Evolutionary conservation across 2,329 filamentous ascomycete genomes (phyloP).

Genomic region (Arthrobotrys megalospora): DNA sequence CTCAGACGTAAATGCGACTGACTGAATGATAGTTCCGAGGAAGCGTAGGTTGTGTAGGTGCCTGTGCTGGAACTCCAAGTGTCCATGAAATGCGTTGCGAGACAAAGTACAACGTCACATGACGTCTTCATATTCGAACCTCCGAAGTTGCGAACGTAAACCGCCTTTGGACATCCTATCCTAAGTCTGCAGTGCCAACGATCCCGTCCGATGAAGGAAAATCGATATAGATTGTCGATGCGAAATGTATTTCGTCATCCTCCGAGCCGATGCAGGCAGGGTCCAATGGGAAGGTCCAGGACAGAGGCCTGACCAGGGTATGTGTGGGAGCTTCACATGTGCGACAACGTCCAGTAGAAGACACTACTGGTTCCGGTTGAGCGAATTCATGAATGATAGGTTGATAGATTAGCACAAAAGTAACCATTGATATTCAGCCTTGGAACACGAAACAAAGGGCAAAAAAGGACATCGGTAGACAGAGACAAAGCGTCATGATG

Average conservation of each 20-base stretch:
- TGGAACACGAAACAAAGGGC: too few relatives aligned
- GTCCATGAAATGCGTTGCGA: too few relatives aligned
- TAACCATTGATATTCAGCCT: background rate
- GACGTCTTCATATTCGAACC: background rate
- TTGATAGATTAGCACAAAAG: background rate
- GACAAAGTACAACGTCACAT: too few relatives aligned
- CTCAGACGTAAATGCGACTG: too few relatives aligned
- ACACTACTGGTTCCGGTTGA: background rate
- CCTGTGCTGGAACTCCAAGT: too few relatives aligned
- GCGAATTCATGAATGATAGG: too few relatives aligned
- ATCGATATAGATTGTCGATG: too few relatives aligned
- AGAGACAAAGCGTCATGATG: constrained; percentile 11
- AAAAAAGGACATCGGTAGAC: too few relatives aligned
- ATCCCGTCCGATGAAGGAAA: background rate
- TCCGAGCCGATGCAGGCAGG: constrained; percentile 4
- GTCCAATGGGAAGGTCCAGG: constrained; percentile 27
- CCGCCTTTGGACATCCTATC: background rate
- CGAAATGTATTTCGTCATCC: constrained; percentile 25
- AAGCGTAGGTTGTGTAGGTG: too few relatives aligned
- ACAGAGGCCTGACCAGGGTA: background rate
- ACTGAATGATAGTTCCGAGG: too few relatives aligned
- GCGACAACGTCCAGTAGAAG: background rate
- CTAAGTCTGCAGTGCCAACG: too few relatives aligned
- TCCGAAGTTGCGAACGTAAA: constrained; percentile 3
- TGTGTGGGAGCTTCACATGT: constrained; percentile 9